A percentile compares a stretch with the other conserved stretches of the same genome.
Conservation (phyloP, 2,329 filamentous ascomycete species). For the Penicillium brevicompactum region DNA sequence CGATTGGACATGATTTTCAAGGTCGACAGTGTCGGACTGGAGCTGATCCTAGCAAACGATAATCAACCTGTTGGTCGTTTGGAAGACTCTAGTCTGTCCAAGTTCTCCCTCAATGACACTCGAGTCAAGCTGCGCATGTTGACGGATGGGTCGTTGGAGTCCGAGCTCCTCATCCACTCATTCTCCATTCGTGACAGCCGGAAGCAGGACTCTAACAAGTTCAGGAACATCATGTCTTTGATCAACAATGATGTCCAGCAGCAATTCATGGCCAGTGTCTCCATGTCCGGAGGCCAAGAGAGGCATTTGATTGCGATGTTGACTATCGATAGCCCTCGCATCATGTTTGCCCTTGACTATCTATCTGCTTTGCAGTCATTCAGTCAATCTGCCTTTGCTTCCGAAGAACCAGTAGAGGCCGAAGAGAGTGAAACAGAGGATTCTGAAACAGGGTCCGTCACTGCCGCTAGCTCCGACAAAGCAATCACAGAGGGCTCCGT, state of each 20-base stretch:
- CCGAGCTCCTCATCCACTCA: conserved; percentile 88
- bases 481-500: conserved; percentile 24
- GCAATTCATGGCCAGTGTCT: conserved; percentile 97
- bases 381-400: conserved; percentile 66
- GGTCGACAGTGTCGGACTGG: conserved; percentile 82
- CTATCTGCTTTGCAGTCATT: conserved; percentile 87
- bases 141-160: conserved; percentile 86
- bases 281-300: conserved; percentile 83
- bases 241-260: conserved; percentile 90
- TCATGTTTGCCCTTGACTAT: conserved; percentile 96
- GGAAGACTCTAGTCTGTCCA: conserved; percentile 80
- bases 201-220: conserved; percentile 88
- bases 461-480: conserved; percentile 28
- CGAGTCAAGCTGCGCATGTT: conserved; percentile 90
- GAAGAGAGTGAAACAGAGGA: conserved; percentile 40
- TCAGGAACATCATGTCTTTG: conserved; percentile 95
- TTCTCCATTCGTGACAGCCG: conserved; percentile 95
- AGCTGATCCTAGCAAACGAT: conserved; percentile 77
- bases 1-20: conserved; percentile 92
- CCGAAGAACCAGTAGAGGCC: conserved; percentile 50
- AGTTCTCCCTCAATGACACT: conserved; percentile 92
- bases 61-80: conserved; percentile 77
- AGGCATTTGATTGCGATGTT: conserved; percentile 85
- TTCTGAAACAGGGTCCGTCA: conserved; percentile 38
- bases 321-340: conserved; percentile 88